Conservation (phyloP, 1,284 basidiomycete genomes). For the Ustilago shanxiensis region DNA sequence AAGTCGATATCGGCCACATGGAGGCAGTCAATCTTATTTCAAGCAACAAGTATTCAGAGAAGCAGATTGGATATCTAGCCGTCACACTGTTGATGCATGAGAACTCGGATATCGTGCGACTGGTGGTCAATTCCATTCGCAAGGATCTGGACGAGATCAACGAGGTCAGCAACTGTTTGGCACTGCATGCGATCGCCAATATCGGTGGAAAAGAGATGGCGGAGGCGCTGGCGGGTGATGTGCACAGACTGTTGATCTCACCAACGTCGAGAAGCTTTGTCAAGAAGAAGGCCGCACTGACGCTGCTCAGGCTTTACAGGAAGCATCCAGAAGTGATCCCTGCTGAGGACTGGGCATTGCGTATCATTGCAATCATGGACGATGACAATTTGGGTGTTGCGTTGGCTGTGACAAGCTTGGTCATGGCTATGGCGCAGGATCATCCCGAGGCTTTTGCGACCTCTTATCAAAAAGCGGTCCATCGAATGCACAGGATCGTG, state of each 20-base stretch:
- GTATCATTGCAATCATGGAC: constrained; percentile 94
- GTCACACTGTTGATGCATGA: constrained; percentile 98
- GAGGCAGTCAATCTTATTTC: constrained; percentile 98
- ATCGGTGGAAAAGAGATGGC: constrained; percentile 99
- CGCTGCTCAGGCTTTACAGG: constrained; percentile 89
- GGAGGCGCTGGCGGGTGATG: constrained; percentile 90
- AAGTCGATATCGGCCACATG: constrained; percentile 99
- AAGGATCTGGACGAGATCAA: constrained; percentile 96
- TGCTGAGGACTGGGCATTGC: constrained; percentile 92
- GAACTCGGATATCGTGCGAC: constrained; percentile 92
- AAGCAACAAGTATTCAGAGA: constrained; percentile 95
- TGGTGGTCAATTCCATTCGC: constrained; percentile 97
- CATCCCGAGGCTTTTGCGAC: constrained; percentile 88
- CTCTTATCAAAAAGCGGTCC: constrained; percentile 94
- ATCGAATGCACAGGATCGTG: constrained; percentile 85
- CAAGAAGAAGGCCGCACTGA: constrained; percentile 98
- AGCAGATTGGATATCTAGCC: constrained; percentile 98
- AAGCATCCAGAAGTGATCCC: constrained; percentile 96
- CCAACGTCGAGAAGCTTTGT: constrained; percentile 95
- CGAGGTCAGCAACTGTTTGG: constrained; percentile 95
- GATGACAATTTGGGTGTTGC: constrained; percentile 91
- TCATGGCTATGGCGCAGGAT: constrained; percentile 95
- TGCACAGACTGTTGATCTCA: constrained; percentile 93
- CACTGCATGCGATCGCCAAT: constrained; percentile 97
- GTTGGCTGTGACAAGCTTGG: constrained; percentile 89